Base-by-base conservation (phyloP, 257 asterid genomes). In the Linaria vulgaris region DNA sequence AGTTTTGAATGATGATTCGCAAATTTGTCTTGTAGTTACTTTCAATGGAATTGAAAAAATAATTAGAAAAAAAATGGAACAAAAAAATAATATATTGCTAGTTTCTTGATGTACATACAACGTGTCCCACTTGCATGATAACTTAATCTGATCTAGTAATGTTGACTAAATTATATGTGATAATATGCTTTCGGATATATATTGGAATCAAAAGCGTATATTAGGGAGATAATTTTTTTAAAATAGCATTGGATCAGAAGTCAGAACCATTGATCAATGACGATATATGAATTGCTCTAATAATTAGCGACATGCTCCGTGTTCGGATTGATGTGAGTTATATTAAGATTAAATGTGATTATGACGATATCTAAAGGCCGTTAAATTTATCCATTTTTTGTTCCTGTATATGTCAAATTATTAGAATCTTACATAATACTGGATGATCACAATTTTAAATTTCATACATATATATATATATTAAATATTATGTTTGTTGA, bases 11-110 rank as follows among this genome's bases (percentile, higher is more conserved):
- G 77, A 71, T 75, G 72, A 50, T 72, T 59, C 30, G 5, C 41
- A 3, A 15, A 17, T 65, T 78, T 76, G 82, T 80, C 73, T 24
- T 75, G 25, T 75, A 66, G 80, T 57, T 73, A 68, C 78, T 51
- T 63, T 6, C 37, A 9, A 39, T n/a, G 20, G 53, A 16, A 24
- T 2, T 54, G 5, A 55, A 39, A 16, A 17, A 37, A 14, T 39
- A 34, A 6, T 66, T 45, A 38, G 22, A 39, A 23, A 13, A 27
- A 34, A 55, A 60, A 17, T 7, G 5, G 16, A 49, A 49, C 12
- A 5, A 13, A 17, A 55, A 16, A 31, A 30, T 48, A 38, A n/a
- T 46, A 31, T 11, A 30, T 69, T 57, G 65, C 49, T 51, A 50
- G 34, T 6, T 27, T 27, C 34, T 48, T 16, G 47, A n/a, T 71